A percentile compares a stretch with the other conserved stretches of the same genome.
These are phyloP conservation scores for Pholiota microspora DNA, from an alignment of 768 basidiomycete species.

Conservation along the genomic window DNA sequence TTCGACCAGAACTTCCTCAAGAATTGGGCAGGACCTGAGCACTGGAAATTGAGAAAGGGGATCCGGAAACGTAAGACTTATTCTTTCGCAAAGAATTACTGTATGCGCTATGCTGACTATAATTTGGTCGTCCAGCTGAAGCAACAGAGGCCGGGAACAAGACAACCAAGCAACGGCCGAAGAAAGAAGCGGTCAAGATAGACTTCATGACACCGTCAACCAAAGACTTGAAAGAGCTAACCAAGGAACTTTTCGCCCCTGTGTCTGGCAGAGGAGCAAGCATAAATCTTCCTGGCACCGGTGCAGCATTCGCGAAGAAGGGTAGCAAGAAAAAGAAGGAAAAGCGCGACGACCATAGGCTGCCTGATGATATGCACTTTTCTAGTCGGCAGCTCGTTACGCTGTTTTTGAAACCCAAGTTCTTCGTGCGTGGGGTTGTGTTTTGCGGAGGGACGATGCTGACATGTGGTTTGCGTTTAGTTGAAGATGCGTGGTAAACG, in stretches of 20 bases:
- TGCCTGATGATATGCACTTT: conserved; percentile 99
- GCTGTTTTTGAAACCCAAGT: conserved; percentile 94
- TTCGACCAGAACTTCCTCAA: conserved; percentile 85
- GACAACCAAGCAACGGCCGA: conserved; percentile 54
- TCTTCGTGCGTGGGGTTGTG: conserved; percentile 59
- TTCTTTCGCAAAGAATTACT: neutral
- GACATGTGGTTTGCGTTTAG: conserved; percentile 35
- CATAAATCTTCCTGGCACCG: conserved; percentile 65
- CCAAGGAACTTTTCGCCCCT: conserved; percentile 77
- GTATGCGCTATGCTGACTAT: neutral
- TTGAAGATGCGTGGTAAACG: conserved; percentile 85
- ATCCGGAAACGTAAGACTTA: conserved; percentile 65
- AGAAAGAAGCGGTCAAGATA: conserved; percentile 82
- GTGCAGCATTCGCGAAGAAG: conserved; percentile 36
- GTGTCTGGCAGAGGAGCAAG: conserved; percentile 59
- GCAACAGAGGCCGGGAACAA: conserved; percentile 39
- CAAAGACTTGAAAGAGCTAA: conserved; percentile 56
- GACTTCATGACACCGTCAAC: conserved; percentile 68
- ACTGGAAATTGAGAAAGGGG: conserved; percentile 92
- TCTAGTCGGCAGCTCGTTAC: conserved; percentile 86
- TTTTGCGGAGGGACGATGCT: neutral
- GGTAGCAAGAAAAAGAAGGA: conserved; percentile 56
- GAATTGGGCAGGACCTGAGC: conserved; percentile 99
- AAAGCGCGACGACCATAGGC: conserved; percentile 69
- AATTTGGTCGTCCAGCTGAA: conserved; percentile 27